Conservation (phyloP, 768 basidiomycete species). For the Xanthoconium purpureum region DNA sequence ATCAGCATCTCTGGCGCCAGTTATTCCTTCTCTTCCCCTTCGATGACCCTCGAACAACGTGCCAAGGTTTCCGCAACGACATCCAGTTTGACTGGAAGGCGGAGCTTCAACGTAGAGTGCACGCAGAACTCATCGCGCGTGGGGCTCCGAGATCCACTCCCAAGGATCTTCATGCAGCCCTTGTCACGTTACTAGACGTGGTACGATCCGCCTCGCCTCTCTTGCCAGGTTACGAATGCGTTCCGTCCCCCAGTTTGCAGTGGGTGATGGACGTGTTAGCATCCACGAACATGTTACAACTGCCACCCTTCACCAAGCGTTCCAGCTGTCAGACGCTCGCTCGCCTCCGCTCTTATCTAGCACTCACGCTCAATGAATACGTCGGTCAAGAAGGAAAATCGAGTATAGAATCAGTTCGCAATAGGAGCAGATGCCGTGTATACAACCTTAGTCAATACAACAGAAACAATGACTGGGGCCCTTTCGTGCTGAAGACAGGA, state of each 20-base stretch:
- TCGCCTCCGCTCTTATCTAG: conserved; percentile 48
- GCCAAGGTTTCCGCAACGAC: conserved; percentile 10
- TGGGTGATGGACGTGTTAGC: conserved; percentile 47
- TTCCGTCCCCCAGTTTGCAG: conserved; percentile 39
- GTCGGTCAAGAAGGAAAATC: conserved; percentile 21
- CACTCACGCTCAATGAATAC: conserved; percentile 40
- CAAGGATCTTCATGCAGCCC: conserved; percentile 32
- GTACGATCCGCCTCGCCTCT: conserved; percentile 37
- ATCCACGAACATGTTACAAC: conserved; percentile 37
- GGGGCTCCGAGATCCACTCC: conserved; percentile 14
- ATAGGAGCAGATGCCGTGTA: conserved; percentile 51
- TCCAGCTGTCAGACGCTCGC: conserved; percentile 35
- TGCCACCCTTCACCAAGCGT: conserved; percentile 4
- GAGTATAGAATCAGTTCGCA: conserved; percentile 36
- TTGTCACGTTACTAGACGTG: conserved; percentile 42
- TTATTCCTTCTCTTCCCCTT: conserved; percentile 58
- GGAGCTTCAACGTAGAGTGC: conserved; percentile 41
- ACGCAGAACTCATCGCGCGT: conserved; percentile 36
- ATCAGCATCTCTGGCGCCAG: conserved; percentile 67
- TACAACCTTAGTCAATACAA: conserved; percentile 65
- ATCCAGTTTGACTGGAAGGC: conserved; percentile 33
- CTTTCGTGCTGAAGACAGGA: conserved; percentile 40
- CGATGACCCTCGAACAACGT: conserved; percentile 57
- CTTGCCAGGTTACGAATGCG: conserved; percentile 16
- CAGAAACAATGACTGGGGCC: conserved; percentile 54